Conservation (phyloP, 139 green algal species). For the Tetradesmus lagerheimii region DNA sequence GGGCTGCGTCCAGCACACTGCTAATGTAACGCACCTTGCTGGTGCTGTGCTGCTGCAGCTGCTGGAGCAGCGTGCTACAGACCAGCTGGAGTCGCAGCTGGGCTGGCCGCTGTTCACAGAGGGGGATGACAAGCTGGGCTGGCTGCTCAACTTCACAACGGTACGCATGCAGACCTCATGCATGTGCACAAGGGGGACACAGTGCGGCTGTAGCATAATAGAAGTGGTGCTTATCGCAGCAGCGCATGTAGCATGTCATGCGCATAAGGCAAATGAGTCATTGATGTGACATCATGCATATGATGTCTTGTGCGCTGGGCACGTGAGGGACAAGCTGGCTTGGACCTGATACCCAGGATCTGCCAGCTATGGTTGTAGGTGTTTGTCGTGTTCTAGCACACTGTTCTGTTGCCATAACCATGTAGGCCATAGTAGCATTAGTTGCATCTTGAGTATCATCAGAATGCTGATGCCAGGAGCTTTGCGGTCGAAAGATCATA, state of each 20-base stretch:
- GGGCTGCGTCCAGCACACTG: too few relatives aligned
- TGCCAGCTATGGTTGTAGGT: too few relatives aligned
- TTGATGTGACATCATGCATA: background rate
- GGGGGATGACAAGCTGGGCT: constrained; percentile 83
- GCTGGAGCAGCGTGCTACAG: constrained; percentile 64
- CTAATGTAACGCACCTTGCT: too few relatives aligned
- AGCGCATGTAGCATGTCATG: background rate
- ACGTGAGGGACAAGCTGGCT: too few relatives aligned
- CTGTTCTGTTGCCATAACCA: too few relatives aligned
- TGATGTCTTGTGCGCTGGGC: background rate
- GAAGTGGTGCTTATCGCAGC: background rate
- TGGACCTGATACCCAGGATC: background rate
- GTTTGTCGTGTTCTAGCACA: too few relatives aligned
- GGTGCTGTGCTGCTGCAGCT: constrained; percentile 52
- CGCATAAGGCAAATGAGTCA: background rate
- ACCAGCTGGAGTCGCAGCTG: constrained; percentile 76
- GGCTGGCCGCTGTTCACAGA: constrained; percentile 84
- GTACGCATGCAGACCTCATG: constrained; percentile 53
- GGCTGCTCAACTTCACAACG: constrained; percentile 93
- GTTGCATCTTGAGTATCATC: too few relatives aligned
- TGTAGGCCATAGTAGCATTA: too few relatives aligned
- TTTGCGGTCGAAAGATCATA: too few relatives aligned
- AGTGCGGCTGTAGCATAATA: too few relatives aligned
- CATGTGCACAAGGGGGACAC: background rate
- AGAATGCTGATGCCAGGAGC: too few relatives aligned